Percentiles rank a stretch among this genome's conserved stretches.
Conservation (phyloP, 805 yeast genomes). For the Kluyveromyces aestuarii region DNA sequence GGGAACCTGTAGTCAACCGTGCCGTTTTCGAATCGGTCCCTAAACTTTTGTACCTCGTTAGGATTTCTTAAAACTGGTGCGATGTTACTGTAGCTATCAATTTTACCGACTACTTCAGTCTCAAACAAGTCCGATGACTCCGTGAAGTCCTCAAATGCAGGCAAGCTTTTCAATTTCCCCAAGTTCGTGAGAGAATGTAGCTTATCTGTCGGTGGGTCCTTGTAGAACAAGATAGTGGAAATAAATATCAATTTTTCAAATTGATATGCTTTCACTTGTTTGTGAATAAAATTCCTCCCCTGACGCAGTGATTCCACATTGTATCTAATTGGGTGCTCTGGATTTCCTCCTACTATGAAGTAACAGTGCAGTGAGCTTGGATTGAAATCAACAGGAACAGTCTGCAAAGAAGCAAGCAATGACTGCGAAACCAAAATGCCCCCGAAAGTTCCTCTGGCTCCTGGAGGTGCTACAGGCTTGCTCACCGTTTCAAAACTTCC, state of each 20-base stretch:
- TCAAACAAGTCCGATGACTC: conserved; percentile 16
- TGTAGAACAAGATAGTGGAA: conserved; percentile 41
- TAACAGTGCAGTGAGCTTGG: conserved; percentile 59
- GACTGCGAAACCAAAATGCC: conserved; percentile 64
- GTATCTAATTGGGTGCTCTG: conserved; percentile 39
- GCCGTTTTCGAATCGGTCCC: conserved; percentile 27
- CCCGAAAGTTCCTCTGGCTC: conserved; percentile 63
- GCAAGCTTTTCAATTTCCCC: conserved; percentile 23
- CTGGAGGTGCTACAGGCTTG: conserved; percentile 33
- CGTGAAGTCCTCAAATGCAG: conserved; percentile 26
- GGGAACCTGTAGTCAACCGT: conserved; percentile 30
- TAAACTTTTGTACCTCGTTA: conserved; percentile 7
- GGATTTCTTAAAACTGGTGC: conserved; percentile 6
- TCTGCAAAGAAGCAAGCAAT: conserved; percentile 47
- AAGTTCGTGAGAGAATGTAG: not conserved
- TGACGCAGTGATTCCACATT: conserved; percentile 43
- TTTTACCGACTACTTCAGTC: conserved; percentile 9
- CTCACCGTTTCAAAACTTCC: conserved; percentile 16
- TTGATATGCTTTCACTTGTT: conserved; percentile 50
- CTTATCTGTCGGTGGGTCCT: conserved; percentile 6
- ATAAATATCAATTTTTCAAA: conserved; percentile 40
- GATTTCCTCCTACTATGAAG: conserved; percentile 48
- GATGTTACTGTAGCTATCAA: conserved; percentile 1
- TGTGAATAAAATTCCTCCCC: conserved; percentile 43
- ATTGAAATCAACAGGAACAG: conserved; percentile 36